A percentile compares a stretch with the other conserved stretches of the same genome.
phyloP scores from a whole-genome alignment of 345 rosid genomes.

The Eucalyptus tenuipes region DNA sequence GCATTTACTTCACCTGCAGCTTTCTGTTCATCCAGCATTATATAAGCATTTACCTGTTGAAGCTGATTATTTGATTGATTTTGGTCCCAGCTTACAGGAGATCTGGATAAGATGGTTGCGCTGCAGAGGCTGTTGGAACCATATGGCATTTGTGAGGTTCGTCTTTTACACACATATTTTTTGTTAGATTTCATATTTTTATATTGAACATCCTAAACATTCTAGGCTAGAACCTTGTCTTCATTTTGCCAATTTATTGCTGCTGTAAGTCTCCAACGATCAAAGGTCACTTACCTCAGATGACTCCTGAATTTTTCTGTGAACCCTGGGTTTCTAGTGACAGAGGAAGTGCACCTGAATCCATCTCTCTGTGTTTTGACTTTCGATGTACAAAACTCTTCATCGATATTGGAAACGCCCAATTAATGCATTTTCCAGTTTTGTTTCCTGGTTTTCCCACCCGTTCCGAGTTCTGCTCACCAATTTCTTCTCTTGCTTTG shows the following conservation, averaged over 20 bases:
- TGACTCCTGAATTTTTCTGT: not conserved
- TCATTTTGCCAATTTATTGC: not conserved
- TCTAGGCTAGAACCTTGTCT: not conserved
- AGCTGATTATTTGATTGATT: conserved; percentile 1
- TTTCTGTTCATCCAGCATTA: not conserved
- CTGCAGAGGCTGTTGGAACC: conserved; percentile 88
- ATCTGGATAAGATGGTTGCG: conserved; percentile 91
- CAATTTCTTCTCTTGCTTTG: not conserved
- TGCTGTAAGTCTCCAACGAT: not conserved
- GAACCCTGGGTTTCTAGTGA: not conserved
- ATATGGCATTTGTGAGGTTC: conserved; percentile 91
- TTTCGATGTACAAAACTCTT: not conserved
- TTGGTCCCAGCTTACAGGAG: conserved; percentile 68
- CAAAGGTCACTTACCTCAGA: not conserved
- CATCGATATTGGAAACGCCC: not conserved
- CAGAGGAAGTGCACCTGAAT: not conserved
- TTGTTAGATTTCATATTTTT: not conserved
- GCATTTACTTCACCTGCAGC: not conserved
- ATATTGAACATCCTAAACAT: not conserved
- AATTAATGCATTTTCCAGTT: not conserved
- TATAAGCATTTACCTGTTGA: not conserved
- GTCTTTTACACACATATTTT: not conserved
- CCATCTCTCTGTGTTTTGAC: not conserved
- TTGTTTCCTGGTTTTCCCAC: not conserved
- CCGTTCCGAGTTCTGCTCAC: not conserved